These are phyloP conservation scores for rapeseed (Brassica napus) DNA, from an alignment of 345 rosid species.

Conservation along the genomic window DNA sequence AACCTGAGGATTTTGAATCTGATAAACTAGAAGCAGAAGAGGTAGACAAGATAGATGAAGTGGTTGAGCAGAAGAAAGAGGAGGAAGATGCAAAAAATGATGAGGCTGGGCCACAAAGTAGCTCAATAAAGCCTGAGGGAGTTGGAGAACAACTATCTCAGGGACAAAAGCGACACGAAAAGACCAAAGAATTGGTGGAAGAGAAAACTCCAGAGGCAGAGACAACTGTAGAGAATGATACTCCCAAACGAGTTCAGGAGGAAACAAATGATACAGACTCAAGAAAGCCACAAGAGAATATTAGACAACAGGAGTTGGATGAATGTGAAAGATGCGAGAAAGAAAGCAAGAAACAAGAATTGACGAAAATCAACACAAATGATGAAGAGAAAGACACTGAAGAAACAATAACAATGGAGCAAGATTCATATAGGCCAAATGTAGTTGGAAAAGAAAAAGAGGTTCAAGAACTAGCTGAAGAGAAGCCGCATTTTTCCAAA, in stretches of 20 bases:
- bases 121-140: conserved; percentile 8
- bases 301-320: conserved; percentile 10
- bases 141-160: neutral
- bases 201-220: conserved; percentile 16
- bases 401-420: conserved; percentile 15
- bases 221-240: neutral
- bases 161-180: neutral
- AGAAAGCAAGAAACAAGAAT: conserved; percentile 3
- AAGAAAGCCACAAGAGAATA: conserved; percentile 10
- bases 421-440: conserved; percentile 25
- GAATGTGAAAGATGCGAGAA: neutral
- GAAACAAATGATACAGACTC: neutral
- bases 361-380: neutral
- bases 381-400: conserved; percentile 20
- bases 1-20: neutral
- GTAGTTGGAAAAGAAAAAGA: conserved; percentile 1
- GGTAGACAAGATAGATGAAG: neutral
- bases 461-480: neutral
- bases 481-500: neutral
- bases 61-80: neutral
- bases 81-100: neutral
- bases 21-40: neutral
- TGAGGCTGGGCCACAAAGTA: neutral
- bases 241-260: conserved; percentile 13
- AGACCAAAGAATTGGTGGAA: conserved; percentile 1